Conservation (phyloP, 129 eudicot species). For the Solidago caesia region DNA sequence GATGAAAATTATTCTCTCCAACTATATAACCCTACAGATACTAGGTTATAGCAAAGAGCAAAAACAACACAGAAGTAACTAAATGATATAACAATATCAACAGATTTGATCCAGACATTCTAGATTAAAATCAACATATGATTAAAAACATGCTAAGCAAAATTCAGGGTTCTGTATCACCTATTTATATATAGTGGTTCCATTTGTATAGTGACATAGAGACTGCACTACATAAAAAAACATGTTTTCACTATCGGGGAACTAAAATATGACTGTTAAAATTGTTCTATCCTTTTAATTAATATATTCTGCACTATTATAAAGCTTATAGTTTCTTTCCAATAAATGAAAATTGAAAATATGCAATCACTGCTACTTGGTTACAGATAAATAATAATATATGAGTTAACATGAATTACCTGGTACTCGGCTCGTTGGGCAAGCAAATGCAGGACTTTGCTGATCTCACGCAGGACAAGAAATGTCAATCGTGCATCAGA, state of each 20-base stretch:
- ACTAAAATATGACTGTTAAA: not conserved
- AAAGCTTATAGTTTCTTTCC: not conserved
- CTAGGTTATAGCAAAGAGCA: not conserved
- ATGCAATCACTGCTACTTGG: too few relatives aligned
- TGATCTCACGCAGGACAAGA: slow-evolving; percentile 81
- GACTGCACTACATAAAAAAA: not conserved
- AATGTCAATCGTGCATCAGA: slow-evolving; percentile 80
- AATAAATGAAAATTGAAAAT: not conserved
- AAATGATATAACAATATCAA: not conserved
- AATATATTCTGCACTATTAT: slow-evolving; percentile 7
- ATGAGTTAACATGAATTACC: slow-evolving; percentile 41
- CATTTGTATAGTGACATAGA: slow-evolving; percentile 1
- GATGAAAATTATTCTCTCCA: not conserved
- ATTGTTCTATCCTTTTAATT: not conserved
- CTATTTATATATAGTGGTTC: slow-evolving; percentile 10
- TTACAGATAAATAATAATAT: not conserved
- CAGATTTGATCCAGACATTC: not conserved
- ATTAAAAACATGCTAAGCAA: not conserved
- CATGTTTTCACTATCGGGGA: slow-evolving; percentile 10
- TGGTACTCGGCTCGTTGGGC: slow-evolving; percentile 94
- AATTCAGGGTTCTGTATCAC: not conserved
- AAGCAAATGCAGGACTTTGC: slow-evolving; percentile 74
- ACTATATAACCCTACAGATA: not conserved
- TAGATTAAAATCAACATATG: not conserved
- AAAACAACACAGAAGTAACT: not conserved